phyloP scores from a whole-genome alignment of 257 asterid genomes.

The Linaria vulgaris region DNA sequence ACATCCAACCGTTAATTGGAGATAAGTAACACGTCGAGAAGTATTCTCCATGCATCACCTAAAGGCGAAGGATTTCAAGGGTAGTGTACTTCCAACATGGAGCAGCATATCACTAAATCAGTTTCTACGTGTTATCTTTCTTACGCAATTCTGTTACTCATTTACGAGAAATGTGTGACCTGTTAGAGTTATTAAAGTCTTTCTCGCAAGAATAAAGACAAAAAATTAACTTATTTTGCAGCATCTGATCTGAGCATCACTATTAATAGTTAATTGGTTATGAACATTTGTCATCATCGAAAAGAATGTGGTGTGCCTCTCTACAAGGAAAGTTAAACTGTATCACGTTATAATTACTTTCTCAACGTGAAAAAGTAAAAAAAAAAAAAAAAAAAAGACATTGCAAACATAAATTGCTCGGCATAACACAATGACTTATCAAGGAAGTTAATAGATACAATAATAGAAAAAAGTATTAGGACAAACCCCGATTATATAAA shows the following conservation, averaged over 20 bases:
- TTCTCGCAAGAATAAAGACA: conserved; percentile 9
- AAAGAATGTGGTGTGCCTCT: conserved; percentile 1
- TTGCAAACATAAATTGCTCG: no score
- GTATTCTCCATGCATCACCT: neutral
- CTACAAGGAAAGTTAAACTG: conserved; percentile 15
- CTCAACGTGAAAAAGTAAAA: neutral
- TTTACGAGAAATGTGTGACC: conserved; percentile 1
- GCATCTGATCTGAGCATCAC: conserved; percentile 13
- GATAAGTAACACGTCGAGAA: neutral
- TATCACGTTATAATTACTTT: conserved; percentile 7
- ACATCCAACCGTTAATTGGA: no score
- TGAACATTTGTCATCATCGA: conserved; percentile 9
- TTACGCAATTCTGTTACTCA: neutral
- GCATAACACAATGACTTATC: no score
- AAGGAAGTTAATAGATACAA: no score
- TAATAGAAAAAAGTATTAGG: no score
- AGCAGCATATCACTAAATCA: neutral
- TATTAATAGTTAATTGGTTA: conserved; percentile 22
- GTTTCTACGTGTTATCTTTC: neutral
- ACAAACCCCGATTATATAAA: neutral
- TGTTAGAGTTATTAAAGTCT: conserved; percentile 15
- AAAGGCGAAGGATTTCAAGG: neutral
- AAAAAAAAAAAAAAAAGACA: no score
- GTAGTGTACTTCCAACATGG: neutral
- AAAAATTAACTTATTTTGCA: conserved; percentile 24